A percentile compares a stretch with the other conserved stretches of the same genome.
phyloP scores from a whole-genome alignment of 1,284 basidiomycete species.

The Fomitopsis schrenkii region DNA sequence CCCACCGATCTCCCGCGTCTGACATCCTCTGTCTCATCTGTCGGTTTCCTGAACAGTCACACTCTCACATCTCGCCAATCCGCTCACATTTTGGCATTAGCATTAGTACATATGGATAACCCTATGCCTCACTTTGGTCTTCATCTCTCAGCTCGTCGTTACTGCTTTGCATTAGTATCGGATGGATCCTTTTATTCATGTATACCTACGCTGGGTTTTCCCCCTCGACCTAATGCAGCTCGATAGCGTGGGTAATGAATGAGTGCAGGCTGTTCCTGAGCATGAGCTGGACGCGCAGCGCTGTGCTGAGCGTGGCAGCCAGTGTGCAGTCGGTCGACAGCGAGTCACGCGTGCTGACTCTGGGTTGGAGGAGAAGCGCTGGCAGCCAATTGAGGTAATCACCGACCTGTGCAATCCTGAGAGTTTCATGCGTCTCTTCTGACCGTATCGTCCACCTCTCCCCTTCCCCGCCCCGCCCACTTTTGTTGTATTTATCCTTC shows the following conservation, averaged over 20 bases:
- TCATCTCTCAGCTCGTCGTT: conserved; percentile 1
- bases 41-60: neutral
- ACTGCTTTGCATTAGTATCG: conserved; percentile 3
- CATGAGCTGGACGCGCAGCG: neutral
- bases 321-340: neutral
- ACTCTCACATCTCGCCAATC: neutral
- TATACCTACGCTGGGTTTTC: neutral
- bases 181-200: conserved; percentile 1
- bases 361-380: neutral
- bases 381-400: neutral
- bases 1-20: neutral
- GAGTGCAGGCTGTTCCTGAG: neutral
- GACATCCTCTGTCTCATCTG: neutral
- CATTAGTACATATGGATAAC: conserved; percentile 7
- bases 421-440: neutral
- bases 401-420: conserved; percentile 7
- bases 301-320: neutral
- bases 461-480: neutral
- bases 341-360: neutral
- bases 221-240: conserved; percentile 3
- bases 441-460: neutral
- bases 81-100: conserved; percentile 6
- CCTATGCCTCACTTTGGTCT: neutral
- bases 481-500: conserved; percentile 5
- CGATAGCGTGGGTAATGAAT: neutral